phyloP scores from a whole-genome alignment of 106 monocot species.

The Dioscorea zingiberensis region DNA sequence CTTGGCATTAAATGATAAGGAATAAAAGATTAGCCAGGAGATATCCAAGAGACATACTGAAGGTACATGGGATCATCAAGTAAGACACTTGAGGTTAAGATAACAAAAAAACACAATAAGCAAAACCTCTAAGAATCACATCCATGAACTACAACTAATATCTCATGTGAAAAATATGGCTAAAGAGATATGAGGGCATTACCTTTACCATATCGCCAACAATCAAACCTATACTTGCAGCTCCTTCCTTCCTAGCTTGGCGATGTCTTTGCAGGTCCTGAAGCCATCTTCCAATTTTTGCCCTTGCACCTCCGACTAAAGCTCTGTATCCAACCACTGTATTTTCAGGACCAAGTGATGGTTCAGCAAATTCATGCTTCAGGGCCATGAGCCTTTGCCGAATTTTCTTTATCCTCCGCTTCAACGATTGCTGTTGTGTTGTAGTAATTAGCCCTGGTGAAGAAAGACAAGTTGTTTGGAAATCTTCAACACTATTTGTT shows the following conservation, averaged over 20 bases:
- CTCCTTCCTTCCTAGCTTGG: constrained; percentile 90
- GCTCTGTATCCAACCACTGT: constrained; percentile 51
- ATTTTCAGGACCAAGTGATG: constrained; percentile 50
- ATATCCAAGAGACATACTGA: too few species aligned
- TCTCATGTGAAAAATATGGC: too few species aligned
- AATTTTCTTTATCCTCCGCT: constrained; percentile 84
- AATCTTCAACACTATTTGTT: constrained; percentile 49
- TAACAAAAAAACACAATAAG: too few species aligned
- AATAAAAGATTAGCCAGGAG: background rate
- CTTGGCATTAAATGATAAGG: constrained; percentile 1
- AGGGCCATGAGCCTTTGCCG: constrained; percentile 94
- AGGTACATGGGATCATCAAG: too few species aligned
- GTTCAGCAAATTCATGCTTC: constrained; percentile 78
- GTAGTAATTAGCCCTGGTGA: constrained; percentile 19
- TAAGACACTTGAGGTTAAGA: too few species aligned
- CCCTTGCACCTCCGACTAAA: constrained; percentile 58
- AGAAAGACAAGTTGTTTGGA: constrained; percentile 27
- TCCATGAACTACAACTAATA: too few species aligned
- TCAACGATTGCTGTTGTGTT: constrained; percentile 48
- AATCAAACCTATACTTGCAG: constrained; percentile 88
- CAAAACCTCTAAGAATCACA: too few species aligned
- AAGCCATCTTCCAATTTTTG: constrained; percentile 90
- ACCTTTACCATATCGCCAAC: constrained; percentile 85
- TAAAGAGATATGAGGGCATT: background rate
- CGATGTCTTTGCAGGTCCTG: constrained; percentile 88